Evolutionary conservation across 2,329 filamentous ascomycete species (phyloP).

Genomic region (Drechslera avenae): DNA sequence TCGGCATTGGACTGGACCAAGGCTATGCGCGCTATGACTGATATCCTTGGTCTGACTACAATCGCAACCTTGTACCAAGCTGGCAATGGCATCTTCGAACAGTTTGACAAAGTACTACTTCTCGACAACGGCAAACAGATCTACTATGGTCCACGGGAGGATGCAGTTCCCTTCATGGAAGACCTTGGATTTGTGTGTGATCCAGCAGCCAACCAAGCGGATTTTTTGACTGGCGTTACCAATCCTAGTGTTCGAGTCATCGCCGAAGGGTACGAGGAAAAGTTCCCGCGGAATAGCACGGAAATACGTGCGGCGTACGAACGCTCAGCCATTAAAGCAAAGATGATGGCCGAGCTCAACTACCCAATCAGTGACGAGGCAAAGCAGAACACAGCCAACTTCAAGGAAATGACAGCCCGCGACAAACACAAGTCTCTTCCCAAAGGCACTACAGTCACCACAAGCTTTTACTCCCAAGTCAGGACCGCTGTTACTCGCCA

Average conservation of each 20-base stretch:
- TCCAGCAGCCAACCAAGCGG: slow-evolving; percentile 66
- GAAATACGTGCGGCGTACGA: slow-evolving; percentile 59
- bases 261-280: slow-evolving; percentile 45
- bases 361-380: slow-evolving; percentile 58
- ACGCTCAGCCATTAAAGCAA: slow-evolving; percentile 54
- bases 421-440: slow-evolving; percentile 62
- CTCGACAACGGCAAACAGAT: slow-evolving; percentile 78
- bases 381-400: slow-evolving; percentile 51
- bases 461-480: slow-evolving; percentile 51
- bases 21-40: slow-evolving; percentile 57
- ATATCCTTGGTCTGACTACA: slow-evolving; percentile 55
- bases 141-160: slow-evolving; percentile 66
- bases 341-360: slow-evolving; percentile 61
- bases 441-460: slow-evolving; percentile 58
- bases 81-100: slow-evolving; percentile 58
- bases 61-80: slow-evolving; percentile 64
- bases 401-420: slow-evolving; percentile 57
- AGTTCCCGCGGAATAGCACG: slow-evolving; percentile 49
- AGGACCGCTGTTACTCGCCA: slow-evolving; percentile 63
- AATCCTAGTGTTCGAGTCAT: slow-evolving; percentile 49
- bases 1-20: slow-evolving; percentile 61
- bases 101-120: slow-evolving; percentile 74
- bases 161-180: slow-evolving; percentile 68
- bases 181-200: slow-evolving; percentile 68
- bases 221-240: slow-evolving; percentile 76